Evolutionary conservation across 768 basidiomycete species (phyloP).

Genomic region (Leccinum subgranulosum): DNA sequence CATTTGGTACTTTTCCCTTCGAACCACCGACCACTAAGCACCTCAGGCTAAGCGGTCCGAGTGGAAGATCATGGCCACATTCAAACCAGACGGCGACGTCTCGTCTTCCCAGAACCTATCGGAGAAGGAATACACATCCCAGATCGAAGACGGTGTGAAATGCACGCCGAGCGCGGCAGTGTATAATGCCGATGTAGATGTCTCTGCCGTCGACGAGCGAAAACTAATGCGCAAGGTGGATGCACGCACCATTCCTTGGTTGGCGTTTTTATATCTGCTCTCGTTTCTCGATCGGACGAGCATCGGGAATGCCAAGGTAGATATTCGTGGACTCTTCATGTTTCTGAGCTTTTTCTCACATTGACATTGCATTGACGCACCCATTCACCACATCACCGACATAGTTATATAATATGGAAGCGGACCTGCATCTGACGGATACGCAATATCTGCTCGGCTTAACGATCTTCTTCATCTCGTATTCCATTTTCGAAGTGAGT

Average conservation of each 20-base stretch:
- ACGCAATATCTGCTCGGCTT: slow-evolving; percentile 63
- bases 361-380: neutral
- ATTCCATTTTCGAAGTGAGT: slow-evolving; percentile 65
- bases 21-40: neutral
- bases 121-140: slow-evolving; percentile 1
- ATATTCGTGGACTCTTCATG: too few species aligned
- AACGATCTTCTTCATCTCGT: slow-evolving; percentile 60
- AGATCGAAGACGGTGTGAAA: neutral
- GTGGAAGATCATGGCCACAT: neutral
- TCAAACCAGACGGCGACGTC: neutral
- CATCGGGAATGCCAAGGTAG: slow-evolving; percentile 31
- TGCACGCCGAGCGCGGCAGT: neutral
- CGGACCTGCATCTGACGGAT: slow-evolving; percentile 57
- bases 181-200: slow-evolving; percentile 48
- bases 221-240: slow-evolving; percentile 71
- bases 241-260: slow-evolving; percentile 60
- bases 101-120: neutral
- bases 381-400: neutral
- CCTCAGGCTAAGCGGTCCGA: neutral
- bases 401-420: slow-evolving; percentile 63
- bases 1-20: neutral
- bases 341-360: neutral
- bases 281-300: slow-evolving; percentile 65
- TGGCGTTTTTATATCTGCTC: slow-evolving; percentile 72
- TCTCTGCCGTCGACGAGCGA: slow-evolving; percentile 61